phyloP scores from a whole-genome alignment of 2,329 filamentous ascomycete genomes.

The Knoxdaviesia capensis region DNA sequence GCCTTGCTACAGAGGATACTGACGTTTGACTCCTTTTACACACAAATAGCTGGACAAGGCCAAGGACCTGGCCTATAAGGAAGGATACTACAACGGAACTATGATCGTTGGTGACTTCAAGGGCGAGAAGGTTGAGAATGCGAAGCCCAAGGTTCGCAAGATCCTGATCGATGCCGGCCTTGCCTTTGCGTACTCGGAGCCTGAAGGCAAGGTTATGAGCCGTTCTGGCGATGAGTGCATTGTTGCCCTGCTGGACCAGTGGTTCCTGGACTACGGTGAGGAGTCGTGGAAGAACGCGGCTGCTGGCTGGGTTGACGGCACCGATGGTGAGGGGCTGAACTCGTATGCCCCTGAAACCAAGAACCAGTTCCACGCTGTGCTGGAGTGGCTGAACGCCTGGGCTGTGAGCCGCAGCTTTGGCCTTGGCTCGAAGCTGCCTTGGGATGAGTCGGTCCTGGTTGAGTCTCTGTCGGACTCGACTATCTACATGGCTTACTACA shows the following conservation, averaged over 20 bases:
- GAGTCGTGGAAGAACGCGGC: constrained; percentile 67
- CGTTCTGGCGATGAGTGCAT: constrained; percentile 86
- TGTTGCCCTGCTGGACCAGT: constrained; percentile 83
- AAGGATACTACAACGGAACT: constrained; percentile 88
- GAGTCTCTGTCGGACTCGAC: constrained; percentile 86
- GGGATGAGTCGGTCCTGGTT: constrained; percentile 79
- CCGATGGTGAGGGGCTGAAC: constrained; percentile 48
- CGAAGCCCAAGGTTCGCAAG: constrained; percentile 68
- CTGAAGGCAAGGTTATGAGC: constrained; percentile 73
- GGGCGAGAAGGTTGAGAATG: constrained; percentile 68
- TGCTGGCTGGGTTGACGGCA: constrained; percentile 50
- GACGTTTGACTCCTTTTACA: constrained; percentile 10
- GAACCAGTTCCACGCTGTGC: constrained; percentile 63
- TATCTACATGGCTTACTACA: constrained; percentile 76
- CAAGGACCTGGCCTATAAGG: constrained; percentile 92
- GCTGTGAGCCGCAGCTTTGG: constrained; percentile 84
- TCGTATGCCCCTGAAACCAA: constrained; percentile 62
- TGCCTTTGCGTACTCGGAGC: constrained; percentile 86
- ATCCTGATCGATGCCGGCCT: constrained; percentile 56
- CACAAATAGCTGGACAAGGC: constrained; percentile 54
- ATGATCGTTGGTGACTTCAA: constrained; percentile 78
- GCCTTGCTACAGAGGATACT: too few relatives aligned
- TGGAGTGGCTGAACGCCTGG: constrained; percentile 92
- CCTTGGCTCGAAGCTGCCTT: constrained; percentile 82
- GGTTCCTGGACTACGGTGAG: constrained; percentile 94